These are phyloP conservation scores for Phytopythium ostracodes DNA, from an alignment of 352 stramenopile genomes.

Conservation along the genomic window DNA sequence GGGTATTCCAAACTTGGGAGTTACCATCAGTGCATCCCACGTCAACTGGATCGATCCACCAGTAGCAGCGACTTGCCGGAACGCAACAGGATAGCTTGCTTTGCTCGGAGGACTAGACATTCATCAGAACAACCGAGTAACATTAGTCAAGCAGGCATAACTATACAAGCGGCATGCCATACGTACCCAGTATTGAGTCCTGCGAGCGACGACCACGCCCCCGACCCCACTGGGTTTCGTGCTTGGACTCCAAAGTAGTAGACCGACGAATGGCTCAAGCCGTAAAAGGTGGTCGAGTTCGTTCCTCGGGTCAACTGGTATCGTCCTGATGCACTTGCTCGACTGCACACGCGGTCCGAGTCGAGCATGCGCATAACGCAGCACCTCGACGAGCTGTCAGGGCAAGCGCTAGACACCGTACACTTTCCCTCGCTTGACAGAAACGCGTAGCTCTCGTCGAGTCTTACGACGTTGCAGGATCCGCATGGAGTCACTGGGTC, in stretches of 20 bases:
- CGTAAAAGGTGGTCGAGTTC: constrained; percentile 34
- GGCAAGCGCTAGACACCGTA: constrained; percentile 18
- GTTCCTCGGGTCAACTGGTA: constrained; percentile 22
- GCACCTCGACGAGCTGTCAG: constrained; percentile 34
- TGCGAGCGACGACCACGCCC: constrained; percentile 21
- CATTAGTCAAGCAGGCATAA: not conserved
- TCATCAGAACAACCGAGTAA: not conserved
- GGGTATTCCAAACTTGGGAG: not conserved
- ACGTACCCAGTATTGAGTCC: constrained; percentile 37
- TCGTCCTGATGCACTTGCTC: constrained; percentile 5
- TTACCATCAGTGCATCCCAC: constrained; percentile 43
- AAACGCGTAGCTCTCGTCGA: constrained; percentile 23
- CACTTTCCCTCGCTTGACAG: constrained; percentile 13
- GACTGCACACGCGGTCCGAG: constrained; percentile 21
- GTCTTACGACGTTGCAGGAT: constrained; percentile 26
- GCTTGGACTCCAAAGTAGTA: constrained; percentile 57
- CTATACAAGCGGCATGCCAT: not conserved
- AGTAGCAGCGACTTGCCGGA: constrained; percentile 23
- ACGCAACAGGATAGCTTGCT: constrained; percentile 24
- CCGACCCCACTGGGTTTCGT: constrained; percentile 33
- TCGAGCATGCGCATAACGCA: constrained; percentile 27
- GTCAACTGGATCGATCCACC: constrained; percentile 38
- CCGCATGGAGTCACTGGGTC: constrained; percentile 15
- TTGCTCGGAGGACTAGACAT: constrained; percentile 27
- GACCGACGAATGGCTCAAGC: constrained; percentile 37